phyloP scores from a whole-genome alignment of 1,139 yeast species.

The Spathaspora jeffriesii region DNA sequence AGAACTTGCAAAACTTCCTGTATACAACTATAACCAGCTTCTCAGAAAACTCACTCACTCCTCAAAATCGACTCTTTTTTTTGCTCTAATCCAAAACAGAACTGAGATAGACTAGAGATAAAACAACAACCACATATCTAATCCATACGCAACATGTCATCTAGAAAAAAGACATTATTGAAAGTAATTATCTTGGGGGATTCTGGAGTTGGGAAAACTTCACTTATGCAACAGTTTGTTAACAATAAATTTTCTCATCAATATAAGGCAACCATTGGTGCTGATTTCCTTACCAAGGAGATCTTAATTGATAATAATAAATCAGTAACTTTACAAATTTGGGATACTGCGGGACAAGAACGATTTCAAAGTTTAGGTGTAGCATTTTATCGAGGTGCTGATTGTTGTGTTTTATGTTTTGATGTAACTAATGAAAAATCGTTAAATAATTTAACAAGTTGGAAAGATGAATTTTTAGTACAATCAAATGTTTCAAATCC shows the following conservation, averaged over 20 bases:
- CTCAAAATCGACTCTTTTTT: neutral
- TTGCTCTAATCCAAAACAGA: neutral
- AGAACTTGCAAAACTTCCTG: neutral
- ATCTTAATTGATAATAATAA: constrained; percentile 76
- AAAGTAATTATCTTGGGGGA: constrained; percentile 96
- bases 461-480: constrained; percentile 95
- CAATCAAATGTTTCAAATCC: constrained; percentile 95
- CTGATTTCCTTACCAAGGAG: constrained; percentile 94
- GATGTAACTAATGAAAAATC: constrained; percentile 95
- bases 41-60: neutral
- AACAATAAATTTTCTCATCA: constrained; percentile 94
- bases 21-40: neutral
- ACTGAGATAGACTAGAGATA: neutral
- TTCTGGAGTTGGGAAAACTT: constrained; percentile 97
- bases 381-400: constrained; percentile 98
- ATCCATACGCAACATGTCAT: constrained; percentile 49
- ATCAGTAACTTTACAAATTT: constrained; percentile 81
- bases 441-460: constrained; percentile 82
- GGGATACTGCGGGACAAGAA: constrained; percentile 99
- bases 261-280: constrained; percentile 98
- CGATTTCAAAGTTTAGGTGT: constrained; percentile 96
- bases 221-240: constrained; percentile 94
- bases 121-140: neutral
- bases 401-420: constrained; percentile 94
- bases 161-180: constrained; percentile 85